Base-by-base conservation (phyloP, 1,284 basidiomycete genomes). In the Ceratobasidium sp. region DNA sequence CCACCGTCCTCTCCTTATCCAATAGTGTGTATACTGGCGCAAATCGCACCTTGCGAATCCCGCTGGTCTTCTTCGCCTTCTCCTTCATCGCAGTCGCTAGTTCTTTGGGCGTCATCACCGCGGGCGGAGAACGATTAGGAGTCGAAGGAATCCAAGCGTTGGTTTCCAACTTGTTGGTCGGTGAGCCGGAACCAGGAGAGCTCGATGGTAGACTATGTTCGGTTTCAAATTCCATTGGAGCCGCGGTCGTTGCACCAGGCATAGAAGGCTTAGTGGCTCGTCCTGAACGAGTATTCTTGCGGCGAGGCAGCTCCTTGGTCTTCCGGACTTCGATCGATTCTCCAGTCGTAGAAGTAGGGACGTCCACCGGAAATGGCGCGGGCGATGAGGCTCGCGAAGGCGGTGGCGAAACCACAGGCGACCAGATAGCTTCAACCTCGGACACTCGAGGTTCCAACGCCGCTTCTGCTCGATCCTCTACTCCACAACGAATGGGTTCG, bases 1-100 rank as follows among this genome's bases (percentile, higher is more conserved):
- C n/a, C 12, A 65, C 62, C 41, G 62, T 46, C 62, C 62, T 20
- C n/a, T 65, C 41, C 44, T n/a, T 4, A 10, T 65, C 41, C 41
- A 48, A 48, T 20, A 65, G 33, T 20, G 41, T 65, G 41, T 46
- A 65, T 23, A 65, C 44, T 23, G 41, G 41, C 41, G 62, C 38
- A 18, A 35, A 3, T 27, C 62, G 62, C n/a, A n/a, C 20, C n/a
- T 44, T 44, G 5, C 8, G n/a, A 35, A 27, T 18, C 27, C 8
- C 62, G 12, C 10, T 33, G 8, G 41, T 3, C 62, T 20, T 44
- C 23, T 41, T 23, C 8, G 41, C 20, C 41, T 35, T 48, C n/a
- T 23, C n/a, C 3, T 48, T 44, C 62, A 65, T n/a, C n/a, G n/a
- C 44, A 23, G 20, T 23, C 20, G 52, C 27, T 30, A 30, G 27